These are phyloP conservation scores for Irpex rosettiformis DNA, from an alignment of 1,284 basidiomycete genomes.

Conservation along the genomic window DNA sequence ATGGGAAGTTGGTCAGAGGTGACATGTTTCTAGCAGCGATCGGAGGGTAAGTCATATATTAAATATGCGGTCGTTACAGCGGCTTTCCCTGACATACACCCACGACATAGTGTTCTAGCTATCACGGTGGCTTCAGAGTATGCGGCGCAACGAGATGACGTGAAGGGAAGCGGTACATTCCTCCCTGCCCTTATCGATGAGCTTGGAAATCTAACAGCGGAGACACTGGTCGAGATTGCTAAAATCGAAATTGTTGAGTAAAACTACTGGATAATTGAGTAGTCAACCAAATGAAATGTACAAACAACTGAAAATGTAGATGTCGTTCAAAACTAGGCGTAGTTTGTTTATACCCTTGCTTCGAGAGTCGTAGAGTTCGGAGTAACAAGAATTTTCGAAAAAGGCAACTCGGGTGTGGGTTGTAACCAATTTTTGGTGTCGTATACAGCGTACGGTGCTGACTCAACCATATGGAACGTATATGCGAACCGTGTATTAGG, in stretches of 20 bases:
- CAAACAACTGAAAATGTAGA: neutral
- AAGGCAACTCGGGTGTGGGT: conserved; percentile 78
- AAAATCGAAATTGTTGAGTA: conserved; percentile 41
- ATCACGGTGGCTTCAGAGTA: conserved; percentile 84
- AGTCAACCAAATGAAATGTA: conserved; percentile 6
- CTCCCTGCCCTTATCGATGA: conserved; percentile 85
- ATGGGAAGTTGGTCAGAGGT: conserved; percentile 55
- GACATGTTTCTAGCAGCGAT: conserved; percentile 75
- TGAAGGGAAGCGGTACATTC: conserved; percentile 87
- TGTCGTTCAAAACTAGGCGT: neutral
- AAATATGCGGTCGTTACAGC: neutral
- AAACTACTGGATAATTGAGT: neutral
- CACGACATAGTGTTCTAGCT: conserved; percentile 59
- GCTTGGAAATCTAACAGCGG: conserved; percentile 61
- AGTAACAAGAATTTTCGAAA: conserved; percentile 61
- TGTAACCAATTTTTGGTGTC: conserved; percentile 89
- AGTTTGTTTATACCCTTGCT: neutral
- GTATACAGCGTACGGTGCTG: conserved; percentile 58
- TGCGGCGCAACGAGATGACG: conserved; percentile 66
- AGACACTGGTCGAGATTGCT: conserved; percentile 45
- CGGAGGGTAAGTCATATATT: conserved; percentile 56
- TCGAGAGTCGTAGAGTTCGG: conserved; percentile 25
- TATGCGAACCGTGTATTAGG: conserved; percentile 82
- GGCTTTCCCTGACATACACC: conserved; percentile 1
- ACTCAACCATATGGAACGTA: conserved; percentile 91